Evolutionary conservation across 2,329 filamentous ascomycete genomes (phyloP).

Genomic region (Hypoxylon sp.): DNA sequence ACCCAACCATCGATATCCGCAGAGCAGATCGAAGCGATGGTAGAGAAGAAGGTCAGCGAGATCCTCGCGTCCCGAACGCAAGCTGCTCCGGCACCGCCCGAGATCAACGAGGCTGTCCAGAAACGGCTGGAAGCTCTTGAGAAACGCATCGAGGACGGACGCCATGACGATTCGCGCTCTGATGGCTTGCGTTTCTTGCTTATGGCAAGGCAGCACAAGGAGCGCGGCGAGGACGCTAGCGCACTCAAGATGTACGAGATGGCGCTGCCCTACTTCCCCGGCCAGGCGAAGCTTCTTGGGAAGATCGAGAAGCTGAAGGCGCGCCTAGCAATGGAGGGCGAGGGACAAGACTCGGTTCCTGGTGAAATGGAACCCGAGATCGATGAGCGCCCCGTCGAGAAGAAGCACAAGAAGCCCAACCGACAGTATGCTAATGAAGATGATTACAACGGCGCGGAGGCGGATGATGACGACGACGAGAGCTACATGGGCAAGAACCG

Average conservation of each 20-base stretch:
- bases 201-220: conserved; percentile 93
- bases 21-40: conserved; percentile 87
- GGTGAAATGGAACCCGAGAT: conserved; percentile 26
- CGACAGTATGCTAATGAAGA: conserved; percentile 56
- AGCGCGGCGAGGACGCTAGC: conserved; percentile 80
- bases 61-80: conserved; percentile 83
- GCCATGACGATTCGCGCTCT: conserved; percentile 77
- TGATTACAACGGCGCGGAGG: conserved; percentile 57
- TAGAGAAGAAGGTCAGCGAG: conserved; percentile 91
- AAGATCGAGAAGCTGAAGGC: conserved; percentile 75
- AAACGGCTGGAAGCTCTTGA: conserved; percentile 86
- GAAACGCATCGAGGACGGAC: conserved; percentile 79
- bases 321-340: conserved; percentile 58
- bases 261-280: conserved; percentile 86
- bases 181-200: conserved; percentile 88
- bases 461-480: conserved; percentile 53
- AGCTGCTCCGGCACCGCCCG: conserved; percentile 59
- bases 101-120: conserved; percentile 82
- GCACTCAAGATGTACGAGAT: conserved; percentile 89
- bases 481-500: conserved; percentile 47
- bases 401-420: conserved; percentile 48
- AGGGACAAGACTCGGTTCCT: conserved; percentile 20
- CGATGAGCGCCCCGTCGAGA: conserved; percentile 38
- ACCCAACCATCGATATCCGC: conserved; percentile 64
- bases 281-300: conserved; percentile 79